A percentile compares a stretch with the other conserved stretches of the same genome.
Evolutionary conservation across 768 basidiomycete genomes (phyloP).

Genomic region (Rhizopogon roseolus): DNA sequence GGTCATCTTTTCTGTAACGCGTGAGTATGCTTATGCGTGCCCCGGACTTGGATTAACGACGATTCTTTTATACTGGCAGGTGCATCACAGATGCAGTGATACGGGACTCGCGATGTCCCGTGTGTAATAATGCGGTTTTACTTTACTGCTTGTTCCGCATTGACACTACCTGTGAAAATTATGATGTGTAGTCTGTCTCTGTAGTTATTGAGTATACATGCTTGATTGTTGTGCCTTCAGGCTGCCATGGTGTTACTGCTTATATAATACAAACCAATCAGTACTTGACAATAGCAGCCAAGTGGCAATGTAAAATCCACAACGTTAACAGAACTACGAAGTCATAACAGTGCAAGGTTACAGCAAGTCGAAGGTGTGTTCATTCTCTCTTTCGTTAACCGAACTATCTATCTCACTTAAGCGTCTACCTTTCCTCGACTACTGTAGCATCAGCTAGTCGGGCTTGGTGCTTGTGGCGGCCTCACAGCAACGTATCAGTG

Average conservation of each 20-base stretch:
- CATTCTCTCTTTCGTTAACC: not conserved
- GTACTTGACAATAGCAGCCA: not conserved
- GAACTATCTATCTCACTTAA: not conserved
- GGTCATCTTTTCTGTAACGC: slow-evolving; percentile 59
- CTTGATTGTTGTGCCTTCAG: too few relatives aligned
- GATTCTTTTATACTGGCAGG: slow-evolving; percentile 21
- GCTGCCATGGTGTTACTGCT: not conserved
- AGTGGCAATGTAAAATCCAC: too few relatives aligned
- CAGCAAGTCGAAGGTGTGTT: not conserved
- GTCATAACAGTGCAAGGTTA: too few relatives aligned
- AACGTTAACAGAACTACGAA: too few relatives aligned
- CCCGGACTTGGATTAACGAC: not conserved
- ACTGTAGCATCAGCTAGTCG: not conserved
- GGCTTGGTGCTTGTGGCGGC: not conserved
- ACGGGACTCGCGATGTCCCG: slow-evolving; percentile 44
- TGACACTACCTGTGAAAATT: slow-evolving; percentile 22
- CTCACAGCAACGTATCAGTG: not conserved
- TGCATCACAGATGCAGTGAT: slow-evolving; percentile 50
- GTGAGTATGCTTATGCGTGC: slow-evolving; percentile 28
- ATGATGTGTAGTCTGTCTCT: not conserved
- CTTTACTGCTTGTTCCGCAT: slow-evolving; percentile 55
- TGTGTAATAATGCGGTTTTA: slow-evolving; percentile 46
- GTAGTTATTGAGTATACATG: not conserved
- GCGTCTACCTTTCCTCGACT: not conserved
- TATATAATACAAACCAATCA: not conserved